Evolutionary conservation across 257 asterid genomes (phyloP).

Genomic region (Solanum etuberosum): DNA sequence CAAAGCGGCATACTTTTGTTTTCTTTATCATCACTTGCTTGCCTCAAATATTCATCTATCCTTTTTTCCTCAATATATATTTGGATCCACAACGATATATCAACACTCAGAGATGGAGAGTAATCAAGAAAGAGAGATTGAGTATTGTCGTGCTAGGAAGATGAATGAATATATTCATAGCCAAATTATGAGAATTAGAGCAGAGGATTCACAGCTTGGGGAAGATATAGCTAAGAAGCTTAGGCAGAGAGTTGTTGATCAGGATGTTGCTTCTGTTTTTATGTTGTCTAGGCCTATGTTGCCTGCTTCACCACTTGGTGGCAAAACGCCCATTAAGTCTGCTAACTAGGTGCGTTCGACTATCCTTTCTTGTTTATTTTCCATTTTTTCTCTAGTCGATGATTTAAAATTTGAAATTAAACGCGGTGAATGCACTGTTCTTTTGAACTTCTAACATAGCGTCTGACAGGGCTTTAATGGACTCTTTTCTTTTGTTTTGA

Average conservation of each 20-base stretch:
- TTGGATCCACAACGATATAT: background rate
- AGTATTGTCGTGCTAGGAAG: background rate
- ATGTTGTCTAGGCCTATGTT: background rate
- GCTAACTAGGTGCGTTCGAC: background rate
- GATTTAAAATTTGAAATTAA: background rate
- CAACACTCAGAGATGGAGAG: background rate
- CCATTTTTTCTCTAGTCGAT: background rate
- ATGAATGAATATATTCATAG: background rate
- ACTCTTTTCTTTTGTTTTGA: background rate
- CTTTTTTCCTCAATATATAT: background rate
- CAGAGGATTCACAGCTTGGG: conserved; percentile 1
- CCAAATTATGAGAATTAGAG: background rate
- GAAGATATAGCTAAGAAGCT: background rate
- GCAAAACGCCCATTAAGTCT: background rate
- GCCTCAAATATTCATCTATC: background rate
- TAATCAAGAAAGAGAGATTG: background rate
- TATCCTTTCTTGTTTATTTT: background rate
- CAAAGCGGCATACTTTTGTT: background rate
- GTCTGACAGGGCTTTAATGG: background rate
- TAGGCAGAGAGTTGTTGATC: background rate
- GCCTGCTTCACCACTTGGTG: conserved; percentile 7
- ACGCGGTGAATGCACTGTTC: background rate
- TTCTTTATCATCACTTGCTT: background rate
- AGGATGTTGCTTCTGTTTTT: background rate
- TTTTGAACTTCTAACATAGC: background rate